phyloP scores from a whole-genome alignment of 352 stramenopile genomes.

The Saprolegnia parasitica region DNA sequence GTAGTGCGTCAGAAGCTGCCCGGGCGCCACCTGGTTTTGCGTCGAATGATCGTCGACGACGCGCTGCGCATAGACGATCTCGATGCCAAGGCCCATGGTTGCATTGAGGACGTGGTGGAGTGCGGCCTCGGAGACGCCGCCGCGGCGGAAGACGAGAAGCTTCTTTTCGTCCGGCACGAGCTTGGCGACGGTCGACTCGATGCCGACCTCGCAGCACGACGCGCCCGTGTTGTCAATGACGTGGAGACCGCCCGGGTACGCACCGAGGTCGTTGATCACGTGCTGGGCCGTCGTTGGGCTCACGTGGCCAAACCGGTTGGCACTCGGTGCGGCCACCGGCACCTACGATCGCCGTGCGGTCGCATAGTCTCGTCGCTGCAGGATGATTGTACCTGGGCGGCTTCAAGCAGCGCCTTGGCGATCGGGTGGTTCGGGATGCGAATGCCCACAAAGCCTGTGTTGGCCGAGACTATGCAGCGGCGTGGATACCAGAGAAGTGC shows the following conservation, averaged over 20 bases:
- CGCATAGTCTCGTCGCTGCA: not conserved
- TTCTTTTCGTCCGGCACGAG: constrained; percentile 75
- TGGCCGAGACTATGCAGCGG: constrained; percentile 82
- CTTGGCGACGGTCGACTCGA: constrained; percentile 93
- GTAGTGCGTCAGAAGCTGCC: constrained; percentile 97
- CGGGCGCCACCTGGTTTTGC: constrained; percentile 87
- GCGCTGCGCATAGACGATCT: constrained; percentile 41
- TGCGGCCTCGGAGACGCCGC: constrained; percentile 72
- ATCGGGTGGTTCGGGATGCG: constrained; percentile 92
- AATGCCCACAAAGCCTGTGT: constrained; percentile 97
- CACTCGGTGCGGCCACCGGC: constrained; percentile 95
- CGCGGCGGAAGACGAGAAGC: constrained; percentile 84
- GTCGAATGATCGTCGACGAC: constrained; percentile 35
- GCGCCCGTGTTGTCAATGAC: constrained; percentile 53
- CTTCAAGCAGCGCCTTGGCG: constrained; percentile 84
- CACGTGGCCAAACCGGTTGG: constrained; percentile 99
- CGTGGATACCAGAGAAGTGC: too few relatives aligned
- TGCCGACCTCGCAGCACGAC: constrained; percentile 82
- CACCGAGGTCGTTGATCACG: constrained; percentile 95
- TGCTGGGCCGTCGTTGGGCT: constrained; percentile 94
- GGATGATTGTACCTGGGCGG: constrained; percentile 39
- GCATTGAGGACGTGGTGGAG: constrained; percentile 54
- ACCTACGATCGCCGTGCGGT: constrained; percentile 38
- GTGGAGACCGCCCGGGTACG: constrained; percentile 85
- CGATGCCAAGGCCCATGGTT: constrained; percentile 46